phyloP scores from a whole-genome alignment of 192 early-diverging fungal species.

The Coemansia sp. region DNA sequence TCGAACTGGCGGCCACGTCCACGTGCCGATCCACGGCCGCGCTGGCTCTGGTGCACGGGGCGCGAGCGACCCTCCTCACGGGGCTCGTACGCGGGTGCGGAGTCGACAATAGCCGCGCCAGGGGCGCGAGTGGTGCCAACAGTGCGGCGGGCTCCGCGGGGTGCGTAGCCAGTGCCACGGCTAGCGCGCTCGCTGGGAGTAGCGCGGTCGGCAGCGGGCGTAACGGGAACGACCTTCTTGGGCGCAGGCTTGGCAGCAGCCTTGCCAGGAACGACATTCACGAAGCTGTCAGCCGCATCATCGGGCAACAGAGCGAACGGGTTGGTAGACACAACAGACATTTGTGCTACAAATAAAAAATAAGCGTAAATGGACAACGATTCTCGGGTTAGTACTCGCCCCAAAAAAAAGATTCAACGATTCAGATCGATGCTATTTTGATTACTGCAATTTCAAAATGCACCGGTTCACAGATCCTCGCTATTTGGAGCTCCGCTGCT shows the following conservation, averaged over 20 bases:
- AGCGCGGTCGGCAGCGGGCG: conserved; percentile 25
- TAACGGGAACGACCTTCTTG: conserved; percentile 31
- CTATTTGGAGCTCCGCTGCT: neutral
- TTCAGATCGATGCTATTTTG: neutral
- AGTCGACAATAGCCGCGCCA: conserved; percentile 14
- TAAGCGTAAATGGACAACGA: neutral
- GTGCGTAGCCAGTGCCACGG: conserved; percentile 23
- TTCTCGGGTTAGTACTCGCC: neutral
- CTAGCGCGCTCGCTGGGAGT: conserved; percentile 22
- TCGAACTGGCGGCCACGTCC: conserved; percentile 78
- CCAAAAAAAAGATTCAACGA: neutral
- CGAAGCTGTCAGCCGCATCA: conserved; percentile 57
- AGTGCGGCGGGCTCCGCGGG: conserved; percentile 38
- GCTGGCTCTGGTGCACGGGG: conserved; percentile 49
- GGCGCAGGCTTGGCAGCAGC: conserved; percentile 34
- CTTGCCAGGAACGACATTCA: conserved; percentile 35
- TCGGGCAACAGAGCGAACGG: conserved; percentile 71
- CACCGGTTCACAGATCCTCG: neutral
- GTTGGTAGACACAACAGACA: conserved; percentile 67
- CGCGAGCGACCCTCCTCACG: conserved; percentile 53
- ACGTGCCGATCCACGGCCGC: conserved; percentile 61
- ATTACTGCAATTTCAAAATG: neutral
- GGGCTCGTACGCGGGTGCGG: conserved; percentile 26
- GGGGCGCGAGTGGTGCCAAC: conserved; percentile 27
- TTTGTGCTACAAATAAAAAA: conserved; percentile 12